Evolutionary conservation across 495 filamentous ascomycete species (phyloP), one percentile per base, ranked within the genome.

Genomic region (Letharia lupina): DNA sequence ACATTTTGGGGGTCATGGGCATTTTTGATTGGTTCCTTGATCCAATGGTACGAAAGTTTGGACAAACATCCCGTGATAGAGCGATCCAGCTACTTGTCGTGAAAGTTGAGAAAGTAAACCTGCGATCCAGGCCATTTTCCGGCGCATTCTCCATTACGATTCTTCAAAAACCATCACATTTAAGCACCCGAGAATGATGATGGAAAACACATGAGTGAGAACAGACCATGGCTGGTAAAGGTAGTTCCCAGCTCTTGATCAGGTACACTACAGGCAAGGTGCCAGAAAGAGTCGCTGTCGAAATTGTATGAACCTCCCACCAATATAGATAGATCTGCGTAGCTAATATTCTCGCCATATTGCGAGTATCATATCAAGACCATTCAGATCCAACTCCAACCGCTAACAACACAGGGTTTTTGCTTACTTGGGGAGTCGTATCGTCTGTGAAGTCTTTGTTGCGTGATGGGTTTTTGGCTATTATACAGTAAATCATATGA

Each of bases 1-100:
- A 89, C 87, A 0, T 89, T 90, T 68, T 86, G 87, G 80, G 88
- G 87, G 0, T 83, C 80, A 7, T 89, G 85, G 84, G 85, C 86
- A 37, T 90, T 89, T 67, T 76, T 90, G 72, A 82, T 88, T 54
- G 86, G 85, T 0, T 86, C 83, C 66, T 73, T 73, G 11, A 77
- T 88, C 35, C 87, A 89, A 77, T 86, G 83, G 83, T 89, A 84
- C 18, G 64, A 66, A 39, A 48, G 41, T 31, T 33, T 66, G 64
- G 64, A 66, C 52, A 66, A 66, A 56, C 54, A 66, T 45, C 64
- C 64, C 18, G 64, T 66, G 15, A 48, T 61, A 56, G 52, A 58
- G 40, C 58, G 39, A 6, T 60, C 28, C 37, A 42, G 6, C 20
- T 57, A 35, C 42, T 35, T 44, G 42, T 42, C 8, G 20, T 60